A percentile compares a stretch with the other conserved stretches of the same genome.
Evolutionary conservation across 2,329 filamentous ascomycete species (phyloP).

Genomic region (Fusarium sp.): DNA sequence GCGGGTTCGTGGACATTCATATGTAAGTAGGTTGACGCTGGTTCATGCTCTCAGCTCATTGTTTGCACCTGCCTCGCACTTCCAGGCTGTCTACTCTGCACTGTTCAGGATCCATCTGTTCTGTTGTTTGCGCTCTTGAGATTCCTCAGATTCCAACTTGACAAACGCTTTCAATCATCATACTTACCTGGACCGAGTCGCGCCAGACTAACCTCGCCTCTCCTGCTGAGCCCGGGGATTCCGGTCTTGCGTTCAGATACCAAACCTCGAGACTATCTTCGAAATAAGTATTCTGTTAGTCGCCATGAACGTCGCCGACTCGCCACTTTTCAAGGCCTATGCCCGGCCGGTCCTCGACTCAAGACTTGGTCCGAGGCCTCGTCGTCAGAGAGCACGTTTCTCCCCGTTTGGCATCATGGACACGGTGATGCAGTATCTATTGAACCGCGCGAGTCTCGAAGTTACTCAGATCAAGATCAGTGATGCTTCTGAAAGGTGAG

Average conservation of each 20-base stretch:
- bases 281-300: neutral
- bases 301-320: constrained; percentile 41
- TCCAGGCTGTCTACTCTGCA: neutral
- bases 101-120: neutral
- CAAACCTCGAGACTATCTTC: neutral
- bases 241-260: neutral
- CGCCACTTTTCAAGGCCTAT: constrained; percentile 41
- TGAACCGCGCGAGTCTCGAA: constrained; percentile 43
- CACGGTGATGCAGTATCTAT: constrained; percentile 43
- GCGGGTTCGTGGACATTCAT: neutral
- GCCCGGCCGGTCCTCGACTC: constrained; percentile 34
- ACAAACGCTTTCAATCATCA: neutral
- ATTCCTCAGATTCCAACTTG: neutral
- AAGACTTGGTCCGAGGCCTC: constrained; percentile 9
- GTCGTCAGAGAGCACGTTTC: neutral
- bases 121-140: neutral
- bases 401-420: constrained; percentile 38
- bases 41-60: neutral
- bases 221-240: neutral
- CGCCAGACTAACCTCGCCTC: neutral
- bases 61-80: constrained; percentile 15
- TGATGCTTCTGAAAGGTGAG: constrained; percentile 45
- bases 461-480: constrained; percentile 45
- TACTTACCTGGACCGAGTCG: neutral
- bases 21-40: constrained; percentile 1